These are phyloP conservation scores for Aphanoascus verrucosus DNA, from an alignment of 2,329 filamentous ascomycete species.

Conservation along the genomic window DNA sequence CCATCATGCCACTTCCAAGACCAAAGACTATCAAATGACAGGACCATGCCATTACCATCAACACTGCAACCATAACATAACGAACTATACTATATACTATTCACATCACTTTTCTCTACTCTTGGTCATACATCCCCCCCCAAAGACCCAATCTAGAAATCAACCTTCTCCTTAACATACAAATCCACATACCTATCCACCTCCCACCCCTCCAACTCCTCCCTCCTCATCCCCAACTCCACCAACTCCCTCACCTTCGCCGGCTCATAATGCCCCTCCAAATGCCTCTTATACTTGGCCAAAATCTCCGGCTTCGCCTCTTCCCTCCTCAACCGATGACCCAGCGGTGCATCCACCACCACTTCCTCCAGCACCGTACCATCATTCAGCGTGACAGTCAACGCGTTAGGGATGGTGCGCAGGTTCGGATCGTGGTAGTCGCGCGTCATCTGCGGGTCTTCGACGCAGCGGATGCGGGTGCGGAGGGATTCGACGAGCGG, in stretches of 20 bases:
- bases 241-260: constrained; percentile 72
- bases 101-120: not conserved
- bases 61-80: too few relatives aligned
- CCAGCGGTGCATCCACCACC: constrained; percentile 84
- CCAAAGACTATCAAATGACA: not conserved
- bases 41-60: not conserved
- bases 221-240: constrained; percentile 62
- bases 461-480: constrained; percentile 88
- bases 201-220: constrained; percentile 65
- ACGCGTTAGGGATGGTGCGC: constrained; percentile 92
- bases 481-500: constrained; percentile 82
- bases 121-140: not conserved
- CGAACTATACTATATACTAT: constrained; percentile 1
- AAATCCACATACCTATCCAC: constrained; percentile 92
- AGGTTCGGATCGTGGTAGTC: constrained; percentile 93
- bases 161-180: constrained; percentile 48
- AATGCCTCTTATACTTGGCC: constrained; percentile 87
- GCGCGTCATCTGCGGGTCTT: constrained; percentile 85
- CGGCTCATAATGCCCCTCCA: constrained; percentile 70
- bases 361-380: constrained; percentile 85
- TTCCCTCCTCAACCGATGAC: constrained; percentile 79
- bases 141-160: constrained; percentile 2
- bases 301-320: constrained; percentile 97
- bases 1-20: not conserved
- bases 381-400: constrained; percentile 90